Evolutionary conservation across 2,329 filamentous ascomycete species (phyloP), one percentile per base, ranked within the genome.

Genomic region (Diaporthe sp.): DNA sequence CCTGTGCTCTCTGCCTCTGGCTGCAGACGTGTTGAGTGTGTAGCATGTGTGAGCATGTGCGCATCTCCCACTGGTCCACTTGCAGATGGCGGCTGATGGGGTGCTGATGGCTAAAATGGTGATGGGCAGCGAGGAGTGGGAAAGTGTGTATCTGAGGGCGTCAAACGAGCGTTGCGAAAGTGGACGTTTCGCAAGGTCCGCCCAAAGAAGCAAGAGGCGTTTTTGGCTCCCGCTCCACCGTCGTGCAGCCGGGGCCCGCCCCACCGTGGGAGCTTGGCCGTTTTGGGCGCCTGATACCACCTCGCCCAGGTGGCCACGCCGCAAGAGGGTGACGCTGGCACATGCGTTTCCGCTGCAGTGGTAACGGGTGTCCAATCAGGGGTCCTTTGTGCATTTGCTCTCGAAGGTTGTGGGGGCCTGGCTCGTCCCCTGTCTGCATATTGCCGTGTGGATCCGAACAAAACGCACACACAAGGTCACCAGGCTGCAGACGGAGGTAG

Each of bases 131-230:
- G 22, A 20, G 17, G 44, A 39, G 31, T 25, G 63, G 28, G 28
- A 53, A 51, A 28, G 44, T 31, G 20, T 68, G 42, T 49, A 20
- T 68, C 12, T 53, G 44, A 51, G 28, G 65, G 44, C 47, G 65
- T 68, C 47, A 15, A 68, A 39, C 65, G 47, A 68, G 47, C 34
- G 65, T 68, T 68, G 65, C 65, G 47, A 68, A 68, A 70, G 49
- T 58, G 68, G 51, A 60, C 47, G 42, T 51, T 63, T 75, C 73
- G 73, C 73, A 75, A 75, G 73, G 67, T 72, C 67, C 73, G 73
- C 73, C 73, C 73, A 75, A 75, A 75, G 73, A 75, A 63, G 73
- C 39, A 75, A 75, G 44, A 53, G 67, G 44, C 53, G 34, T 65
- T 73, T 72, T 65, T 73, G 49, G 49, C 71, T 72, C 57, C 58